These are phyloP conservation scores for Vitis hybrid DNA, from an alignment of 177 flowering plant genomes.

Conservation along the genomic window DNA sequence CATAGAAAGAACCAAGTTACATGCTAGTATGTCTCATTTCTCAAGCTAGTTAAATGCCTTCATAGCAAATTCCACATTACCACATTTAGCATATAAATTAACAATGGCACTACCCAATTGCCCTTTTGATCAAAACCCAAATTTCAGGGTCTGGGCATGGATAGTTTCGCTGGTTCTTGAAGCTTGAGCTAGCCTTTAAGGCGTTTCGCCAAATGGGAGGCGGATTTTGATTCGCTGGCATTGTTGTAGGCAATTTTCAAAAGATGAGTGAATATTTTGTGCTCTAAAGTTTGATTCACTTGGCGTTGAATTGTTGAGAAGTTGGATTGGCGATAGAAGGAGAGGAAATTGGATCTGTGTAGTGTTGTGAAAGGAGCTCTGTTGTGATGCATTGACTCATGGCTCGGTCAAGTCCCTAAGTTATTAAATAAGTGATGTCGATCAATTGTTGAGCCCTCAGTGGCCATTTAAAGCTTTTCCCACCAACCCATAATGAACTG, in stretches of 20 bases:
- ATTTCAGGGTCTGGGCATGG: slow-evolving; percentile 49
- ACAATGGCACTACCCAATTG: slow-evolving; percentile 59
- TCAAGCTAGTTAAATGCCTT: slow-evolving; percentile 47
- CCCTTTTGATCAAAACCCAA: slow-evolving; percentile 48
- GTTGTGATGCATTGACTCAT: slow-evolving; percentile 3
- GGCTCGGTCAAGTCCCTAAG: not conserved
- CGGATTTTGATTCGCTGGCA: slow-evolving; percentile 43
- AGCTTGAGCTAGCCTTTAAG: slow-evolving; percentile 35
- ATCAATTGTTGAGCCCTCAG: too few species aligned
- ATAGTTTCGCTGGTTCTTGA: slow-evolving; percentile 33
- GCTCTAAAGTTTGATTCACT: slow-evolving; percentile 5
- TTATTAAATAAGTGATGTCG: not conserved
- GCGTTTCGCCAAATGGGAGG: slow-evolving; percentile 50
- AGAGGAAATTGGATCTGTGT: not conserved
- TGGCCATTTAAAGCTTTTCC: too few species aligned
- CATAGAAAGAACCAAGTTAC: slow-evolving; percentile 69
- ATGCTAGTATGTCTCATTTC: slow-evolving; percentile 42
- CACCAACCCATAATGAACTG: too few species aligned
- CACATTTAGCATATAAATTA: slow-evolving; percentile 80
- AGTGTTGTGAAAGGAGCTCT: not conserved
- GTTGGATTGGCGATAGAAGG: not conserved
- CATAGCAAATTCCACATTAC: slow-evolving; percentile 42
- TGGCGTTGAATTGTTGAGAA: slow-evolving; percentile 4
- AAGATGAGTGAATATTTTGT: slow-evolving; percentile 27
- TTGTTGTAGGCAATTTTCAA: slow-evolving; percentile 32